These are phyloP conservation scores for Hypsizygus ulmarius DNA, from an alignment of 1,284 basidiomycete genomes.

Conservation along the genomic window DNA sequence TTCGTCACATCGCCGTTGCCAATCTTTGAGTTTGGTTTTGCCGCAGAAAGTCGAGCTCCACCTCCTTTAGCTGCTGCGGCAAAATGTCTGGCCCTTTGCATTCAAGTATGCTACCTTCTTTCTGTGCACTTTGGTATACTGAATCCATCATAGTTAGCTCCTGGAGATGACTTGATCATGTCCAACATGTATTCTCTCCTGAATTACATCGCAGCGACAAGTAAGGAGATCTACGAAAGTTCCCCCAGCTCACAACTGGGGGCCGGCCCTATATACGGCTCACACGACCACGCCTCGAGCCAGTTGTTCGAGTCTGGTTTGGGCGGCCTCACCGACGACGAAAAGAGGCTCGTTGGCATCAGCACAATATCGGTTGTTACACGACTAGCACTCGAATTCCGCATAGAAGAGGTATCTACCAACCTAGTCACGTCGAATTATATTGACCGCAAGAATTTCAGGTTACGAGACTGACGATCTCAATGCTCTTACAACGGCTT, in stretches of 20 bases:
- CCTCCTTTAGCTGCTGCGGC: constrained; percentile 83
- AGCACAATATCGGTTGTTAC: constrained; percentile 91
- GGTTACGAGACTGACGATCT: constrained; percentile 84
- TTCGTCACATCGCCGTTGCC: constrained; percentile 88
- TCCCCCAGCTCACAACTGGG: constrained; percentile 39
- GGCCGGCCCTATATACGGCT: constrained; percentile 41
- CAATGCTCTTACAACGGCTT: constrained; percentile 90
- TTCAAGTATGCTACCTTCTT: constrained; percentile 54
- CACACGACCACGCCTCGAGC: constrained; percentile 45
- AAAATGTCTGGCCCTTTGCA: constrained; percentile 86
- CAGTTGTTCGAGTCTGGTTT: constrained; percentile 61
- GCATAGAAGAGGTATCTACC: constrained; percentile 68
- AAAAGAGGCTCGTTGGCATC: constrained; percentile 81
- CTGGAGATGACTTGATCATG: constrained; percentile 88
- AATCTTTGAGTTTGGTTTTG: constrained; percentile 85
- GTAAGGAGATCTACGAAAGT: constrained; percentile 67
- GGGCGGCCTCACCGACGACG: constrained; percentile 74
- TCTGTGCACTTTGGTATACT: constrained; percentile 2
- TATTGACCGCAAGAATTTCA: constrained; percentile 26
- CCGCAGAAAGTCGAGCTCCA: constrained; percentile 67
- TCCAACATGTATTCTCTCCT: constrained; percentile 96
- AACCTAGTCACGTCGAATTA: neutral
- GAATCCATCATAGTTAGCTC: constrained; percentile 56
- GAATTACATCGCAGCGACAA: constrained; percentile 84
- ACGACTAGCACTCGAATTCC: constrained; percentile 78